Conservation (phyloP, 73 alveolate species). For the Paramecium caudatum region DNA sequence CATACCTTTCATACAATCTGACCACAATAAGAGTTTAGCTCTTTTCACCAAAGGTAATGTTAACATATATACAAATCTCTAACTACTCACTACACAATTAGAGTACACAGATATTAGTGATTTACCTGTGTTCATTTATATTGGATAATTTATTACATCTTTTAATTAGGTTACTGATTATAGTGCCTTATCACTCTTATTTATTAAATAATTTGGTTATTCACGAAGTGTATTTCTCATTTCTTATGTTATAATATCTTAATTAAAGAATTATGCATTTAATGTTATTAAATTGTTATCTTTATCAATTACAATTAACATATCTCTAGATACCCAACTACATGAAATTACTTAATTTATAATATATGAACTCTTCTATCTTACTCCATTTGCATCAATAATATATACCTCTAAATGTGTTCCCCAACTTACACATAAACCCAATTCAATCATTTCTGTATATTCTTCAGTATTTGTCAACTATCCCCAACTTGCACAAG, state of each 20-base stretch:
- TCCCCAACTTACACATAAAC: constrained; percentile 21
- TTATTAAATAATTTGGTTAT: not conserved
- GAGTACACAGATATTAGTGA: not conserved
- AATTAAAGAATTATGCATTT: constrained; percentile 21
- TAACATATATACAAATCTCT: not conserved
- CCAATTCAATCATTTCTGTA: constrained; percentile 25
- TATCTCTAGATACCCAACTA: constrained; percentile 62
- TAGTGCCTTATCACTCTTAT: constrained; percentile 4
- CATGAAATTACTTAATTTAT: not conserved
- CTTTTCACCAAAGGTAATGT: constrained; percentile 23
- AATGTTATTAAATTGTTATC: constrained; percentile 21
- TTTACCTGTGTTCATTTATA: not conserved
- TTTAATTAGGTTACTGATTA: constrained; percentile 7
- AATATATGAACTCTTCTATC: not conserved
- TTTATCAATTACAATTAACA: not conserved
- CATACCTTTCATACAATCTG: constrained; percentile 41
- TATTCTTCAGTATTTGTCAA: constrained; percentile 44
- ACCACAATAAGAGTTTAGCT: constrained; percentile 35
- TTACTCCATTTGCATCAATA: not conserved
- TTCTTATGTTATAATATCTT: constrained; percentile 3
- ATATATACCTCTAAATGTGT: not conserved
- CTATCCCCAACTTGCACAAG: constrained; percentile 55
- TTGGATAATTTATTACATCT: constrained; percentile 1
- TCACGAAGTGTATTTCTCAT: not conserved
- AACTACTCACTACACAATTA: not conserved